A percentile compares a stretch with the other conserved stretches of the same genome.
These are phyloP conservation scores for Luvunga scandens DNA, from an alignment of 345 rosid species.

Conservation along the genomic window DNA sequence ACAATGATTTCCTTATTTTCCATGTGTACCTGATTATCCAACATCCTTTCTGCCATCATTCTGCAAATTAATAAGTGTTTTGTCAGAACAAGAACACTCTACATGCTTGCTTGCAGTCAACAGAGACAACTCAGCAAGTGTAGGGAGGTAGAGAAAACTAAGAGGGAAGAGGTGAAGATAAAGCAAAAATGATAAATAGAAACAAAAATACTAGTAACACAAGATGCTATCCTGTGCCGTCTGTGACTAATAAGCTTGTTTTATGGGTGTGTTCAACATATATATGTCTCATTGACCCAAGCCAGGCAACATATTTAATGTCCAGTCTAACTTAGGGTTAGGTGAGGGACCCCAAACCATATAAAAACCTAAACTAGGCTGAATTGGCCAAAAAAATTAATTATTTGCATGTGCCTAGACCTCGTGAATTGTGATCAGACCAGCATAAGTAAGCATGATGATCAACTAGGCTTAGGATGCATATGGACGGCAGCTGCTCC, in stretches of 20 bases:
- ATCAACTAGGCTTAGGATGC: neutral
- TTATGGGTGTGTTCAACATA: neutral
- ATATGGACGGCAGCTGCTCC: too few relatives aligned
- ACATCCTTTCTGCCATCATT: slow-evolving; percentile 30
- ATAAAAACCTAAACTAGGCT: neutral
- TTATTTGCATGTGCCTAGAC: neutral
- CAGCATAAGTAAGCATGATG: neutral
- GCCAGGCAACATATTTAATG: neutral
- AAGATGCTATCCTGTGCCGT: neutral
- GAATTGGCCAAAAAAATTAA: neutral
- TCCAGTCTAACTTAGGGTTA: neutral
- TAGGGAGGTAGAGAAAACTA: neutral
- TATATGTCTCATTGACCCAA: neutral
- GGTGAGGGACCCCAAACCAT: neutral
- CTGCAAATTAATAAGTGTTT: slow-evolving; percentile 24
- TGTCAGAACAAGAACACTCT: neutral
- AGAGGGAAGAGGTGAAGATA: neutral
- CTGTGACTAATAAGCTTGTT: neutral
- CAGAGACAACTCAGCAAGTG: neutral
- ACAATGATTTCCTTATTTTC: slow-evolving; percentile 46
- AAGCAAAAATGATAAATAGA: neutral
- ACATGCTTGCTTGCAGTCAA: neutral
- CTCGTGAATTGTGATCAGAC: neutral
- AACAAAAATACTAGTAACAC: neutral
- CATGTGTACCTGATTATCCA: slow-evolving; percentile 34